Evolutionary conservation across 176 grass and related monocot genomes (phyloP).

Genomic region (Otatea glauca): DNA sequence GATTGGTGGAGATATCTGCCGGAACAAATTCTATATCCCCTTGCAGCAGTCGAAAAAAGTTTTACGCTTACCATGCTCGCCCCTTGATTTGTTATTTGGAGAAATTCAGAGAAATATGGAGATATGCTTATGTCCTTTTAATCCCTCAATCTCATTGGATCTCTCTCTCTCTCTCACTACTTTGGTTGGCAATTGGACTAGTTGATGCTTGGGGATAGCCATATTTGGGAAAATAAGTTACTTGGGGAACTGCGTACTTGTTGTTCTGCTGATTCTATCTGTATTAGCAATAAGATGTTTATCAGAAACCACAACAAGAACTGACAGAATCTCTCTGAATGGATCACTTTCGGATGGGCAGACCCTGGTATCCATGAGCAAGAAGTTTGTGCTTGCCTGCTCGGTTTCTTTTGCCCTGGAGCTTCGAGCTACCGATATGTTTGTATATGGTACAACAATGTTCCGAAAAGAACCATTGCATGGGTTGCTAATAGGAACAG

Average conservation of each 20-base stretch:
- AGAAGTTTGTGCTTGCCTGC: constrained; percentile 31
- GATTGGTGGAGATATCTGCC: constrained; percentile 16
- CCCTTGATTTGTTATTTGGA: neutral
- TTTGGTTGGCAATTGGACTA: neutral
- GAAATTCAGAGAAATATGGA: constrained; percentile 31
- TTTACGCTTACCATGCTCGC: neutral
- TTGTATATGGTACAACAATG: constrained; percentile 53
- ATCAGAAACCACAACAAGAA: neutral
- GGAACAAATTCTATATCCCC: neutral
- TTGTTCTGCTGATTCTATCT: constrained; percentile 36
- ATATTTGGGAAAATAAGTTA: constrained; percentile 26
- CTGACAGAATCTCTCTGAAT: constrained; percentile 32
- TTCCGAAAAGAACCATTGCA: neutral
- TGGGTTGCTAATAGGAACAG: constrained; percentile 70
- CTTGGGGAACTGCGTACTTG: neutral
- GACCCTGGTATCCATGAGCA: constrained; percentile 35
- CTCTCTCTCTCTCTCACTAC: too few relatives aligned
- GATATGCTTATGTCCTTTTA: neutral
- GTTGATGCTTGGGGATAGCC: constrained; percentile 19
- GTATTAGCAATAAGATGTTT: constrained; percentile 36
- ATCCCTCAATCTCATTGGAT: neutral
- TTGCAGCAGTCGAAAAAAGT: neutral
- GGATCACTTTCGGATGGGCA: constrained; percentile 58
- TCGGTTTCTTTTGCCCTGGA: constrained; percentile 64
- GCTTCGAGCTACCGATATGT: constrained; percentile 46